These are phyloP conservation scores for Rubroboletus pulcherrimus DNA, from an alignment of 768 basidiomycete species.

Conservation along the genomic window DNA sequence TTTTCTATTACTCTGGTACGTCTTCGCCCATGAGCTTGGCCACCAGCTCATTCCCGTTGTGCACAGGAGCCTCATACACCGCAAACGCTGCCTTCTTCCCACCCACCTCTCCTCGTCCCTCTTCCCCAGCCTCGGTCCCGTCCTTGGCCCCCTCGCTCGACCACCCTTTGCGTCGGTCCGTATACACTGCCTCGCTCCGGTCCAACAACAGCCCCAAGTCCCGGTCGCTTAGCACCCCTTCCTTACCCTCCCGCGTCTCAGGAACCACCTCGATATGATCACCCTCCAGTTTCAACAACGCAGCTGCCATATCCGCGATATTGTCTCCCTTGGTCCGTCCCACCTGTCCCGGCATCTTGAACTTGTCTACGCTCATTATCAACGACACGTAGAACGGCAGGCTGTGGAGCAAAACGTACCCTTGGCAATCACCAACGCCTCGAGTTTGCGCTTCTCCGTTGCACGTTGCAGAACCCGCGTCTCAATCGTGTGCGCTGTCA, in stretches of 20 bases:
- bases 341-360: slow-evolving; percentile 65
- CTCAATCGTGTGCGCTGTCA: slow-evolving; percentile 88
- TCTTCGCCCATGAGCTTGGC: slow-evolving; percentile 63
- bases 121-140: not conserved
- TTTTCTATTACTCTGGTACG: slow-evolving; percentile 2
- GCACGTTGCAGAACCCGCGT: slow-evolving; percentile 89
- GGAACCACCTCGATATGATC: slow-evolving; percentile 88
- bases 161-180: slow-evolving; percentile 71
- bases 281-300: slow-evolving; percentile 74
- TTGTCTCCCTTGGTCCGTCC: slow-evolving; percentile 56
- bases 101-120: not conserved
- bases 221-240: slow-evolving; percentile 72
- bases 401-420: slow-evolving; percentile 38
- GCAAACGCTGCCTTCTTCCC: slow-evolving; percentile 60
- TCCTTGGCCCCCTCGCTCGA: slow-evolving; percentile 37
- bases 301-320: slow-evolving; percentile 77
- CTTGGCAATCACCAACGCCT: slow-evolving; percentile 93
- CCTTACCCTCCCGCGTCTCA: slow-evolving; percentile 59
- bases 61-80: slow-evolving; percentile 66
- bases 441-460: slow-evolving; percentile 82
- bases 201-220: slow-evolving; percentile 83
- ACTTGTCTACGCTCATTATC: slow-evolving; percentile 54
- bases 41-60: slow-evolving; percentile 63
- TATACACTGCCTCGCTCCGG: slow-evolving; percentile 69
- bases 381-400: not conserved